Evolutionary conservation across 1,139 yeast species (phyloP), one percentile per base, ranked within the genome.

Genomic region (Hyphopichia burtonii): DNA sequence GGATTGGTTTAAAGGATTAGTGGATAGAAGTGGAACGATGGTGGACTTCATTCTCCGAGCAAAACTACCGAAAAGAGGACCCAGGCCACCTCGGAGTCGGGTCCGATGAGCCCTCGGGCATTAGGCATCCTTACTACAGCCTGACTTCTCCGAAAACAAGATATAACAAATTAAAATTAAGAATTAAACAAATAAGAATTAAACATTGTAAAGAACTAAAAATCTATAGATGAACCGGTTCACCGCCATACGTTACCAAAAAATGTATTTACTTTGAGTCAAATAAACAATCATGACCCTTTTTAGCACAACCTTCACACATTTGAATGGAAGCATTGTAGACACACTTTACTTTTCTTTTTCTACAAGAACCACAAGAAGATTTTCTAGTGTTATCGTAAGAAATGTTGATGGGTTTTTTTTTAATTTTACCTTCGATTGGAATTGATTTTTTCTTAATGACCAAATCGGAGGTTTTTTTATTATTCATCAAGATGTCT

Each of bases 241-340:
- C 22, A 31, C 17, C 34, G 5, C 11, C 4, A 31, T 5, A 31
- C 10, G 14, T 7, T 7, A 31, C 10, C 6, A 31, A n/a, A n/a
- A 18, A 31, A 17, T 15, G 6, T 8, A 14, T 3, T 12, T 18
- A 33, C 6, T n/a, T 15, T 19, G 36, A 19, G 17, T 63, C 69
- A 48, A 60, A 66, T 38, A 51, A 55, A 57, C 74, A 68, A 36
- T 54, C 64, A 45, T 58, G 58, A 43, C 59, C 65, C 55, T 66
- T 66, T 47, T 65, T 68, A 38, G 51, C 52, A 49, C 74, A 68
- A 18, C 68, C 69, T 48, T 66, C 72, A 53, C 74, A 68, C 49
- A 57, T 62, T 40, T 55, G 55, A 40, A 58, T 49, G 39, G 49
- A 55, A 38, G 54, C 51, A 39, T 62, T 65, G 44, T 49, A 60